Base-by-base conservation (phyloP, 805 yeast species). In the Candida orba region DNA sequence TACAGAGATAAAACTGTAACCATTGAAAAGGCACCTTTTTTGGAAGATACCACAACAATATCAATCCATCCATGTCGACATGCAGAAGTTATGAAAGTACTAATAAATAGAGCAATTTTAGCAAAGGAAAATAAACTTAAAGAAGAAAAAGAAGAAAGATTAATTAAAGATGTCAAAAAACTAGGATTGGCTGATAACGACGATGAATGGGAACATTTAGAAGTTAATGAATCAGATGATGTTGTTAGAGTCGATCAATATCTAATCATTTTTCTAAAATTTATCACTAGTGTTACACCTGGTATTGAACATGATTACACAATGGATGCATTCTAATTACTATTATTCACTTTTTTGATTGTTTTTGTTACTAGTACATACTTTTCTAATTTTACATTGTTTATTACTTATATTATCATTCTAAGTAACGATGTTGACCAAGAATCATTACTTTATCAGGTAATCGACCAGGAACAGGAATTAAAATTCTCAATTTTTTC, bases 271-370 rank as follows among this genome's bases (percentile, higher is more conserved):
- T 93, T 93, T 62, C 72, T 93, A 57, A 93, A 93, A 65, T 93
- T 93, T 58, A 91, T 93, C 39, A 85, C 97, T 8, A 87, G 97
- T 67, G 98, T 93, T 8, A 90, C 96, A 1, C 99, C 99, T 0
- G 96, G 97, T 15, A 90, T 93, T 44, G 96, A 91, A 66, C 95
- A 91, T 63, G 99, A 93, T 57, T 89, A 89, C 60, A 93, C 99
- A n/a, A 93, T 91, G 97, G 90, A 89, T 62, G 97, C 95, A 1
- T 77, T 84, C 57, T 83, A 58, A 57, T 33, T 5, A 8, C 3
- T 17, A 33, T 33, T 33, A 8, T 20, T 20, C 5, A 20, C 5
- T 20, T 20, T 17, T 33, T 33, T 14, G 4, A 14, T 30, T 6
- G 14, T 8, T 30, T 14, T n/a, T 14, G 15, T n/a, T 13, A 13